Conservation (phyloP, 179 eudicot species). For the Nepenthes alata region DNA sequence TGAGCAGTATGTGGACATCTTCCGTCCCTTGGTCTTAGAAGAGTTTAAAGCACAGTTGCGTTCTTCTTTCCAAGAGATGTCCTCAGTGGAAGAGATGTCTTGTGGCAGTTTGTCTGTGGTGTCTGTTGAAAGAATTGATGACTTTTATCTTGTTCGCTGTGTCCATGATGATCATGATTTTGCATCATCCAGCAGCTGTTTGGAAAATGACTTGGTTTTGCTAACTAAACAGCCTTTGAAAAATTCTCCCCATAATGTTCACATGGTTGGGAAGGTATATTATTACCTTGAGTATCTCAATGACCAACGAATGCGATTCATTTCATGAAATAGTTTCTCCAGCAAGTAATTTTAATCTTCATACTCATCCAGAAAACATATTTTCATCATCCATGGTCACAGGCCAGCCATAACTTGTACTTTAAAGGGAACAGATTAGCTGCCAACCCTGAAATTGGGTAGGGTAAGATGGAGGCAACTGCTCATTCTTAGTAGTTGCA, state of each 20-base stretch:
- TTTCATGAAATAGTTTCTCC: no score
- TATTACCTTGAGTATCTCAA: background rate
- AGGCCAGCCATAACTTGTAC: no score
- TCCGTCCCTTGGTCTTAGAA: slow-evolving; percentile 85
- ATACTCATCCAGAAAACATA: no score
- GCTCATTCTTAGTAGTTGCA: no score
- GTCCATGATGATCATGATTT: slow-evolving; percentile 49
- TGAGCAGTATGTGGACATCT: slow-evolving; percentile 70
- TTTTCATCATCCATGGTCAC: no score
- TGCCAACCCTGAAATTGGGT: no score
- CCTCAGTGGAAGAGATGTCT: slow-evolving; percentile 60
- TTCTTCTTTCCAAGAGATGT: slow-evolving; percentile 68
- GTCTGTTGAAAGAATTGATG: slow-evolving; percentile 93
- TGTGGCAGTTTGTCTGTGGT: slow-evolving; percentile 79
- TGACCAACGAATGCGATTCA: background rate
- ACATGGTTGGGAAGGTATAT: slow-evolving; percentile 86
- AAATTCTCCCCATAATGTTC: slow-evolving; percentile 50
- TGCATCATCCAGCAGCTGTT: slow-evolving; percentile 40
- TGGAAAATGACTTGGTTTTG: slow-evolving; percentile 78
- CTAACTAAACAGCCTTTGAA: slow-evolving; percentile 65
- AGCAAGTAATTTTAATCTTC: no score
- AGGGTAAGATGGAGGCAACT: no score
- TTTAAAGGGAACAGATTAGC: no score
- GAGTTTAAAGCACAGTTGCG: slow-evolving; percentile 92
- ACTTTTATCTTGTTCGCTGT: slow-evolving; percentile 91